phyloP scores from a whole-genome alignment of 257 asterid species.

The Echium plantagineum region DNA sequence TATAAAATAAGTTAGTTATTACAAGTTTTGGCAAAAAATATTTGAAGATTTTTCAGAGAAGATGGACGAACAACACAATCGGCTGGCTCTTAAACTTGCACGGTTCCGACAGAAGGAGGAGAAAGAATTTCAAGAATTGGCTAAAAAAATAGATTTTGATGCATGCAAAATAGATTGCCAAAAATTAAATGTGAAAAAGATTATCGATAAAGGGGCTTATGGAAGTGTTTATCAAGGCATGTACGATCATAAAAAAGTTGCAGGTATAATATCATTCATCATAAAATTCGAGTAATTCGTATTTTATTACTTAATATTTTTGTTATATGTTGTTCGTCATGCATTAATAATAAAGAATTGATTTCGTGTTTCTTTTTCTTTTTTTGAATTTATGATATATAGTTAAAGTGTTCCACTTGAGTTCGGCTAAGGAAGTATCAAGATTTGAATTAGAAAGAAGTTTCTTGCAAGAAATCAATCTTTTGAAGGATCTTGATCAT shows the following conservation, averaged over 20 bases:
- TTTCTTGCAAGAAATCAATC: slow-evolving; percentile 9
- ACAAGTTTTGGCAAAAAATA: too few relatives aligned
- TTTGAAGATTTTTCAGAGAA: too few relatives aligned
- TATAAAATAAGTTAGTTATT: too few relatives aligned
- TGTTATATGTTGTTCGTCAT: too few relatives aligned
- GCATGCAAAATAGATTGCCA: slow-evolving; percentile 1
- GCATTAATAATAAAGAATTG: too few relatives aligned
- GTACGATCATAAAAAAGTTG: slow-evolving; percentile 10
- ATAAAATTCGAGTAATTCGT: neutral
- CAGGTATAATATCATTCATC: neutral
- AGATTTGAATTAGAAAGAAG: neutral
- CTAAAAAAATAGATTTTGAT: too few relatives aligned
- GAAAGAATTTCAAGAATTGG: too few relatives aligned
- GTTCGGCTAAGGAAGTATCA: neutral
- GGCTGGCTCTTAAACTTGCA: too few relatives aligned
- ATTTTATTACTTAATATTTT: neutral
- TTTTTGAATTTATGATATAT: neutral
- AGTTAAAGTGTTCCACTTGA: slow-evolving; percentile 3
- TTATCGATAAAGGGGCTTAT: slow-evolving; percentile 6
- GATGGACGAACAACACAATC: too few relatives aligned
- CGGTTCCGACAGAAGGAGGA: too few relatives aligned
- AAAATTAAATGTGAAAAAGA: slow-evolving; percentile 1
- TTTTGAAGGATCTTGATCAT: slow-evolving; percentile 6
- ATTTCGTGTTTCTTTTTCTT: too few relatives aligned
- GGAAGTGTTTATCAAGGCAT: slow-evolving; percentile 3